Conservation (phyloP, 2,329 filamentous ascomycete species). For the Zarea fungicola region DNA sequence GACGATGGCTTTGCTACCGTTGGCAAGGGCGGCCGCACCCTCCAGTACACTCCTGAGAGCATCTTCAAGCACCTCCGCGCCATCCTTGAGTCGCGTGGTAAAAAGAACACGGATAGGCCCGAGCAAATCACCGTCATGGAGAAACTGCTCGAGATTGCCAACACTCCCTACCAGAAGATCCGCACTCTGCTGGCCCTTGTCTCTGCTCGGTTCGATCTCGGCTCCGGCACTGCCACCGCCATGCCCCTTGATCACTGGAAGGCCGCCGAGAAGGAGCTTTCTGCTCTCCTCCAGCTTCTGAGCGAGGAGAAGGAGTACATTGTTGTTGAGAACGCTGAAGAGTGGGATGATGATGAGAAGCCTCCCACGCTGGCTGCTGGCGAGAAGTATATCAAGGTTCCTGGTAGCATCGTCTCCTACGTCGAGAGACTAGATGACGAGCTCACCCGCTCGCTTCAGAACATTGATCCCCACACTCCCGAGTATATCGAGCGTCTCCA, state of each 20-base stretch:
- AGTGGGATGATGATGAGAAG: conserved; percentile 99
- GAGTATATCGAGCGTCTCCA: conserved; percentile 95
- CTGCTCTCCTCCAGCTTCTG: conserved; percentile 69
- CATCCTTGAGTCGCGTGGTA: conserved; percentile 92
- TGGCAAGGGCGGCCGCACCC: conserved; percentile 78
- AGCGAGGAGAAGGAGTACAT: conserved; percentile 76
- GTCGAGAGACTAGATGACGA: conserved; percentile 95
- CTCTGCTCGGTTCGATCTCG: conserved; percentile 90
- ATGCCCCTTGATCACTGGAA: conserved; percentile 99
- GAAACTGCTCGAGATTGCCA: conserved; percentile 84
- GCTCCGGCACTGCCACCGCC: conserved; percentile 67
- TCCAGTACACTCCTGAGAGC: conserved; percentile 93
- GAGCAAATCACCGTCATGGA: conserved; percentile 99
- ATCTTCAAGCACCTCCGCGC: conserved; percentile 94
- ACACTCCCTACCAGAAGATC: conserved; percentile 88
- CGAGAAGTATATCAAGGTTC: conserved; percentile 82
- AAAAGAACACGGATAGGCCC: conserved; percentile 94
- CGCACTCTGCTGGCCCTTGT: conserved; percentile 87
- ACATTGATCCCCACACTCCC: conserved; percentile 95
- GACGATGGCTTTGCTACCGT: conserved; percentile 88
- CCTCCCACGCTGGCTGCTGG: conserved; percentile 66
- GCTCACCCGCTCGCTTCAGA: conserved; percentile 92
- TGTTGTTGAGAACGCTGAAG: conserved; percentile 86
- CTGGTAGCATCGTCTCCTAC: conserved; percentile 90
- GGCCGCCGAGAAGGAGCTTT: conserved; percentile 81